Conservation (phyloP, 768 basidiomycete species). For the Naganishia kalamii region DNA sequence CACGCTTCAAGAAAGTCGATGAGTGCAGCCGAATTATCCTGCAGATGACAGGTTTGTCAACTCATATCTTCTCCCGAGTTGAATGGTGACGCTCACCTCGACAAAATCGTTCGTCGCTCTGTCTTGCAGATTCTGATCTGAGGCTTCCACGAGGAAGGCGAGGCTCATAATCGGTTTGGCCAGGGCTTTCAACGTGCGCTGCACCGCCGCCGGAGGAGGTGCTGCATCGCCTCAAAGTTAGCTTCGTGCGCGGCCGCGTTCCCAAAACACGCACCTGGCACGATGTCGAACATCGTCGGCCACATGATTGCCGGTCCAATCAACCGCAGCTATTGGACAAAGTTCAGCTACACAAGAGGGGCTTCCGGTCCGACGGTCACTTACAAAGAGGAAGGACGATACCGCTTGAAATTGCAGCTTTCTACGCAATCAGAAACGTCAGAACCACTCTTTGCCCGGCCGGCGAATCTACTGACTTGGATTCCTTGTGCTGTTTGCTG, state of each 20-base stretch:
- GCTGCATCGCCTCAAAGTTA: background rate
- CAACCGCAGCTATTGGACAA: conserved; percentile 8
- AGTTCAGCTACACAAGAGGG: background rate
- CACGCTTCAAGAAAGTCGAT: conserved; percentile 5
- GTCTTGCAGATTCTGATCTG: conserved; percentile 11
- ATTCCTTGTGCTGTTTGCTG: background rate
- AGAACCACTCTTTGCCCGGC: background rate
- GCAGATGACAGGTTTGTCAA: background rate
- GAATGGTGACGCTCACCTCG: background rate
- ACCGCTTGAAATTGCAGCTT: conserved; percentile 21
- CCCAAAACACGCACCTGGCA: background rate
- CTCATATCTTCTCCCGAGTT: too few species aligned
- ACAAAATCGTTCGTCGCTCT: background rate
- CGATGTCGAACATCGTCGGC: conserved; percentile 12
- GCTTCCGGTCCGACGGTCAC: background rate
- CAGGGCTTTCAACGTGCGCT: conserved; percentile 10
- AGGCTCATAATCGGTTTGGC: conserved; percentile 22
- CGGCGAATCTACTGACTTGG: background rate
- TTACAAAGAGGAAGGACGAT: conserved; percentile 19
- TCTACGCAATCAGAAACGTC: background rate
- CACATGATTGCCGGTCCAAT: conserved; percentile 23
- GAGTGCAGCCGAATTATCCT: conserved; percentile 3
- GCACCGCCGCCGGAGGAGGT: conserved; percentile 1
- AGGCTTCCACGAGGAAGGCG: conserved; percentile 12
- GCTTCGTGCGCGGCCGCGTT: background rate